Evolutionary conservation across 768 basidiomycete species (phyloP), one percentile per base, ranked within the genome.

Genomic region (Suillus lakei): DNA sequence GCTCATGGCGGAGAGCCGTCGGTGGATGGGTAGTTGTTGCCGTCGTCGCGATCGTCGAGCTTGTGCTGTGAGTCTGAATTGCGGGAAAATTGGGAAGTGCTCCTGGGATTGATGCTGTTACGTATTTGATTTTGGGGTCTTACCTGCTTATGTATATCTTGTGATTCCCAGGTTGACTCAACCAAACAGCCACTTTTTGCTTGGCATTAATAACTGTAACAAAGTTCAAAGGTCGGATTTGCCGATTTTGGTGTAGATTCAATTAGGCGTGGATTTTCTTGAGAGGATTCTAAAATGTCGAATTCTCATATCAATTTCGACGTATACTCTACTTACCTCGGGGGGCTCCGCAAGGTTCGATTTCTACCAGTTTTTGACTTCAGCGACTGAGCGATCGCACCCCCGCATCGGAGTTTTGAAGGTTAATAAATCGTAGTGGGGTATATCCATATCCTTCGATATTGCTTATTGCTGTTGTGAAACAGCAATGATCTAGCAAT

Each of bases 51-150:
- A 36, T 67, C 67, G 65, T 64, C 1, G 18, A 30, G 32, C 44
- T 68, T 1, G 64, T 38, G 53, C 13, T 28, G 23, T 38, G 15
- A 9, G 63, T 36, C 39, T 28, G 54, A 66, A 60, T 66, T 38
- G 67, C 50, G 48, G 53, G 69, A 71, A 74, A 78, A 77, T 73
- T 69, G 64, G 60, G 67, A 67, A 38, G 50, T 62, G 55, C 68
- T 67, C 66, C 68, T 71, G 65, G 53, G 54, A 63, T 63, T 56
- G 62, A 59, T 56, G 66, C 51, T 39, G 55, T 68, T 71, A 74
- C 69, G 72, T 74, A 64, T 60, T 18, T 16, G 26, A 34, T 36
- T 39, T 30, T 36, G 62, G 62, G 62, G 62, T 63, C 62, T 59
- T 10, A 16, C 2, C 36, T 26, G 36, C 53, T 63, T 63, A 55